Base-by-base conservation (phyloP, 345 rosid genomes). In the Citrus australasica region DNA sequence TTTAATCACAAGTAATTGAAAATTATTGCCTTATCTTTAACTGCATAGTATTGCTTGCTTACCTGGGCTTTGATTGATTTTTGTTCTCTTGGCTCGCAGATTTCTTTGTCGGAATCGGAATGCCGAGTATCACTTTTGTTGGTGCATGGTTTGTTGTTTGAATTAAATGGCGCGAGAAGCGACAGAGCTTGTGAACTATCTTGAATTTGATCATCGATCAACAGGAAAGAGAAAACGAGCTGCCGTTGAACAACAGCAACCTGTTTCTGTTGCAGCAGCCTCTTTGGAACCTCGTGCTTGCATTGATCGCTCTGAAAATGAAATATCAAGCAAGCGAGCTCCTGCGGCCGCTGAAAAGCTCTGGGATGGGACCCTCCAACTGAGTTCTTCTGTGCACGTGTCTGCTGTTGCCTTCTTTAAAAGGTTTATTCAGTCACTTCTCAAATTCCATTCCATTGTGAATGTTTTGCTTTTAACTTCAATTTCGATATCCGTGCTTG, bases 351-450 rank as follows among this genome's bases (percentile, higher is more conserved):
- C 83, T 35, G 78, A 75, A 71, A 75, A 78, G 78, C 78, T 84
- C 67, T 84, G 86, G 86, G 78, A 75, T 71, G 86, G 84, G 17
- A 75, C 69, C 60, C 82, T 84, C 67, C 84, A 78, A 77, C 79
- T 84, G 38, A 84, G 69, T 78, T 78, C 84, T 35, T 81, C 84
- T 71, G 64, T 81, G 66, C 67, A 75, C 61, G 82, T 78, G 35
- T 75, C 84, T 33, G 78, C 74, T 56, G 68, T 78, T 75, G 86
- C 86, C 80, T 81, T 81, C 84, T 81, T 81, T 74, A 81, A 84
- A 76, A 81, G 86, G 86, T 84, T 63, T 67, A 71, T 46, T 71
- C 75, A 64, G 25, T 69, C 68, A n/a, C 61, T 78, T 70, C 22
- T 33, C 21, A 73, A 30, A 35, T 37, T 69, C 13, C 10, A 63